Base-by-base conservation (phyloP, 2,329 filamentous ascomycete species). In the Stagonosporopsis rhizophila region DNA sequence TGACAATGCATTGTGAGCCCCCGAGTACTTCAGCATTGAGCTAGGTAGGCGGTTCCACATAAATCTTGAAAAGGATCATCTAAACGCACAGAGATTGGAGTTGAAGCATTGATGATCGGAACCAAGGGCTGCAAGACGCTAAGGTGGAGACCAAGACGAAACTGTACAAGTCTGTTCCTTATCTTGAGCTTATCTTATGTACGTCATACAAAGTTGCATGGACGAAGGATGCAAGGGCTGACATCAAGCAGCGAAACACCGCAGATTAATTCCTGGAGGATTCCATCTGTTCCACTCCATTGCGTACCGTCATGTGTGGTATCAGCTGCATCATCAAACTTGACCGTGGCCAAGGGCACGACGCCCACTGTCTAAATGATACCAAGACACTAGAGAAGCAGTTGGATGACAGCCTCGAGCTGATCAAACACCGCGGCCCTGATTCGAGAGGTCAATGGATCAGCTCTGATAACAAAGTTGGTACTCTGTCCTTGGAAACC, bases 401-500 rank as follows among this genome's bases (percentile, higher is more conserved):
- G 35, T 42, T 59, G 30, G 41, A 59, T 34, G 25, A 56, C 4
- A 56, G 52, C 46, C 52, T 59, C n/a, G 57, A 59, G 37, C 32
- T 59, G 74, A 50, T 81, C 55, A 70, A 73, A 19, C 78, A 81
- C 61, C 78, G 79, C 46, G 80, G 80, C 3, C 80, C 80, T 6
- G 80, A 82, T 64, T 72, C 73, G 19, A 68, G 71, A 48, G 79
- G 77, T 19, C 65, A 75, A 54, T 82, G 80, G 80, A 75, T 81
- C 58, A 79, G 75, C 58, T 51, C 69, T 35, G 76, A 81, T 60
- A 69, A 71, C 52, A 68, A 73, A 55, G 75, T 80, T 67, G 76
- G 78, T 80, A 56, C 53, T 56, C 53, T 56, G 42, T 56, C 53
- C 53, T 56, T 47, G 37, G 28, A 49, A 46, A 22, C 22, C 41